Percentiles rank a stretch among this genome's conserved stretches.
Conservation (phyloP, 2,329 filamentous ascomycete species). For the Epichloe hybrida region DNA sequence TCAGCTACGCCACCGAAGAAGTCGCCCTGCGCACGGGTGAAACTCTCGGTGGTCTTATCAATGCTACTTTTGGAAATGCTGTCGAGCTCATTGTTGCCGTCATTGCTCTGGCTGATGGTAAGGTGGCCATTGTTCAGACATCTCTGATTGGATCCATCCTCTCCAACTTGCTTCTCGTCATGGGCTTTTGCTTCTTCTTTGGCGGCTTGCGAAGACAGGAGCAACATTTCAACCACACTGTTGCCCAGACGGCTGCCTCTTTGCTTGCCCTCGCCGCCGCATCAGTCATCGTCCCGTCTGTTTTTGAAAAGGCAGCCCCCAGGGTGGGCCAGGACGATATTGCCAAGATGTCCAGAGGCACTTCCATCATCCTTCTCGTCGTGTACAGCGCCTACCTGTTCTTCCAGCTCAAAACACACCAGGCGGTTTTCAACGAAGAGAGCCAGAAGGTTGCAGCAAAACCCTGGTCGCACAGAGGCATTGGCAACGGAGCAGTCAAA, state of each 20-base stretch:
- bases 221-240: conserved; percentile 84
- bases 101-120: conserved; percentile 59
- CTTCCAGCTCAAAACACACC: conserved; percentile 85
- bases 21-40: conserved; percentile 72
- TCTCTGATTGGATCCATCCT: conserved; percentile 86
- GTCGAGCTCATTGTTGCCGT: conserved; percentile 83
- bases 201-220: conserved; percentile 66
- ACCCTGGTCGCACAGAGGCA: conserved; percentile 25
- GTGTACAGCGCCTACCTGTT: conserved; percentile 75
- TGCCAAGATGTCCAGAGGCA: conserved; percentile 55
- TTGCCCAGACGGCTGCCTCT: conserved; percentile 79
- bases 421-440: conserved; percentile 63
- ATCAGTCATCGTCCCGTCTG: conserved; percentile 78
- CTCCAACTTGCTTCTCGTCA: conserved; percentile 75
- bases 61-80: conserved; percentile 86
- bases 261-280: conserved; percentile 67
- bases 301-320: conserved; percentile 48
- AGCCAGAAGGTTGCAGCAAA: conserved; percentile 61
- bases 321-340: conserved; percentile 34
- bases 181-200: conserved; percentile 89
- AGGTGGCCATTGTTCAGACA: conserved; percentile 80
- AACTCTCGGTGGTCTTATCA: conserved; percentile 75
- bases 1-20: conserved; percentile 84
- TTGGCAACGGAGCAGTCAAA: conserved; percentile 20
- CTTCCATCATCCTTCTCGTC: conserved; percentile 65